These are phyloP conservation scores for Wallacemonas rigidus DNA, from an alignment of 208 protist genomes.

Conservation along the genomic window DNA sequence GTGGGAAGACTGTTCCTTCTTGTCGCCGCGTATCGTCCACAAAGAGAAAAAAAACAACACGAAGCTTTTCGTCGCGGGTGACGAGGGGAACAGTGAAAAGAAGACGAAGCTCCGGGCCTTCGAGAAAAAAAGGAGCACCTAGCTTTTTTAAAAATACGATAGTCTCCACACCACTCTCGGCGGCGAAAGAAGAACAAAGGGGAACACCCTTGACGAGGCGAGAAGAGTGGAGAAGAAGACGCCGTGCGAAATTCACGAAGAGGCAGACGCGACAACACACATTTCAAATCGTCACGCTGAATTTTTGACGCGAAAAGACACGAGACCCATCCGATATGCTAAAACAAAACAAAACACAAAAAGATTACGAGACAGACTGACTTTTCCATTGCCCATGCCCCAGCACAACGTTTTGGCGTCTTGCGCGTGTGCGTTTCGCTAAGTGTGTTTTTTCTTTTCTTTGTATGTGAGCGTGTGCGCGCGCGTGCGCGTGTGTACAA, in stretches of 20 bases:
- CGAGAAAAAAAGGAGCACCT: too few species aligned
- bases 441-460: too few species aligned
- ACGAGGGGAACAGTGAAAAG: not conserved
- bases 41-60: not conserved
- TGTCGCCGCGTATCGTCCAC: not conserved
- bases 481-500: too few species aligned
- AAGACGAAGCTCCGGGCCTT: not conserved
- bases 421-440: too few species aligned
- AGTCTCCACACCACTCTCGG: not conserved
- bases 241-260: too few species aligned
- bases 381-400: not conserved
- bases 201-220: not conserved
- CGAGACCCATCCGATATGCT: not conserved
- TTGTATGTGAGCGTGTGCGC: too few species aligned
- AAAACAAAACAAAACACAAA: slow-evolving; percentile 7
- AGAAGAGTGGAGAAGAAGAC: slow-evolving; percentile 12
- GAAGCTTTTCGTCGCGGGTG: not conserved
- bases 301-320: too few species aligned
- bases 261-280: too few species aligned
- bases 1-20: too few species aligned
- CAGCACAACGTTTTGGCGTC: not conserved
- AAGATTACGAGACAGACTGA: not conserved
- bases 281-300: too few species aligned
- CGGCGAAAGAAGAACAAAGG: not conserved
- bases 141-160: too few species aligned